phyloP scores from a whole-genome alignment of 495 filamentous ascomycete species.

The Durotheca rogersii region DNA sequence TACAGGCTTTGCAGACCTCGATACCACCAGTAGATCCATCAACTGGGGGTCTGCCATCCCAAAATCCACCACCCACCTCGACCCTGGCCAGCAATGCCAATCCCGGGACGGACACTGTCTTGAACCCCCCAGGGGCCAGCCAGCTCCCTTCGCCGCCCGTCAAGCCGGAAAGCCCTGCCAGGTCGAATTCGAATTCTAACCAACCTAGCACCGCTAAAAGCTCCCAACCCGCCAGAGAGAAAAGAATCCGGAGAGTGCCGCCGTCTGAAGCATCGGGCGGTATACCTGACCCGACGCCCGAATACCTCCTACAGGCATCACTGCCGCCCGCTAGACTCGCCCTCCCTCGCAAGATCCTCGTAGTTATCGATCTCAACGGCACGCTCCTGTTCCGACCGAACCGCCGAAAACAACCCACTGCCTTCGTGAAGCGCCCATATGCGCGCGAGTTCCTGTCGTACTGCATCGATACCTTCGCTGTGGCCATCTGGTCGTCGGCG shows the following conservation, averaged over 20 bases:
- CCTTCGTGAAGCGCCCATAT: conserved; percentile 62
- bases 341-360: conserved; percentile 55
- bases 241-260: conserved; percentile 24
- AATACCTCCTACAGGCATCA: conserved; percentile 42
- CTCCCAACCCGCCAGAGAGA: not conserved
- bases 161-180: too few species aligned
- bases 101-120: too few species aligned
- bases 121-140: too few species aligned
- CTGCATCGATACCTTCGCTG: conserved; percentile 64
- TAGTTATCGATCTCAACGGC: conserved; percentile 92
- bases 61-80: too few species aligned
- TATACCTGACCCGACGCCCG: conserved; percentile 44
- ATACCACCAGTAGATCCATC: too few species aligned
- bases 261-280: conserved; percentile 51
- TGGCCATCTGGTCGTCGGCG: conserved; percentile 93
- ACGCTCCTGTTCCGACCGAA: conserved; percentile 74
- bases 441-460: conserved; percentile 66
- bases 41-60: too few species aligned
- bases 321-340: conserved; percentile 22
- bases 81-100: too few species aligned
- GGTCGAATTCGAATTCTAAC: conserved; percentile 2
- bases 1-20: too few species aligned
- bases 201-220: not conserved
- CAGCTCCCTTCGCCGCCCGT: too few species aligned
- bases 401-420: conserved; percentile 43